Conservation (phyloP, 192 early-diverging fungal species). For the Chytriomyces hyalinus region DNA sequence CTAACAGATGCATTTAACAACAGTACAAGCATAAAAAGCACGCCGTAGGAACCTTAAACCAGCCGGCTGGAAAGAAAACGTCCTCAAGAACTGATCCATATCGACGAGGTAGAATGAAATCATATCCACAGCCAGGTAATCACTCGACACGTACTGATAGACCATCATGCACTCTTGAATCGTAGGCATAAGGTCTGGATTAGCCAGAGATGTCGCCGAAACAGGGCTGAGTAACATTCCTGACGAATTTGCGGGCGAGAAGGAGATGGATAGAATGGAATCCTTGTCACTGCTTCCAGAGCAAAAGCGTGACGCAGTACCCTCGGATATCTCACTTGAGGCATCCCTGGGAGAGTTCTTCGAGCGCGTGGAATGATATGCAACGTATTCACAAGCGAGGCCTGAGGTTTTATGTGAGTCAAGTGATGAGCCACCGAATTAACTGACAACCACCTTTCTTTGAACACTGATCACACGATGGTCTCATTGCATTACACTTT, state of each 20-base stretch:
- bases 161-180: constrained; percentile 1
- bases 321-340: too few relatives aligned
- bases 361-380: not conserved
- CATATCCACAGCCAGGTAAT: not conserved
- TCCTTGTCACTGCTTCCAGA: too few relatives aligned
- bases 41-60: not conserved
- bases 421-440: not conserved
- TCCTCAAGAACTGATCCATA: not conserved
- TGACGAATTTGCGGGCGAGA: too few relatives aligned
- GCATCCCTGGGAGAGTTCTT: too few relatives aligned
- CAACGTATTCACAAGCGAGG: not conserved
- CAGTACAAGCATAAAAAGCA: not conserved
- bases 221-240: too few relatives aligned
- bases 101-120: constrained; percentile 1
- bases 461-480: not conserved
- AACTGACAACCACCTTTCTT: not conserved
- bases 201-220: not conserved
- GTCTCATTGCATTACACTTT: not conserved
- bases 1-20: too few relatives aligned
- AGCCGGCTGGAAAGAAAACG: not conserved
- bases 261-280: too few relatives aligned
- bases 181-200: not conserved
- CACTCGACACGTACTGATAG: not conserved
- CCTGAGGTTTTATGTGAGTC: not conserved
- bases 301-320: too few relatives aligned